These are phyloP conservation scores for Lipomyces lipofer DNA, from an alignment of 805 yeast species.

Conservation along the genomic window DNA sequence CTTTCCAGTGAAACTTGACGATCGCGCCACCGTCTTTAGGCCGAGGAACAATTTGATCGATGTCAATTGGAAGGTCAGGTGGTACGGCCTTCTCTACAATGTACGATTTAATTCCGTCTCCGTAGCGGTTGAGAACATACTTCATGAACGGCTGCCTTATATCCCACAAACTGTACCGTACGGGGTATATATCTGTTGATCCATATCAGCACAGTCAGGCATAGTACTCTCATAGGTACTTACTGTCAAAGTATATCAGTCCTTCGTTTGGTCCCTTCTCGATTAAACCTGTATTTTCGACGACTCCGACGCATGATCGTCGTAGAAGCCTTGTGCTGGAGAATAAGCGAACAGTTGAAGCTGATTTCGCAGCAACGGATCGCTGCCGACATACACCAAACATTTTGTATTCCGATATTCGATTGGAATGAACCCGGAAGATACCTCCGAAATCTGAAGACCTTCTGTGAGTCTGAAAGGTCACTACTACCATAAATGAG, in stretches of 20 bases:
- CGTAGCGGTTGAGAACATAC: slow-evolving; percentile 5
- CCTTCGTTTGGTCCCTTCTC: slow-evolving; percentile 24
- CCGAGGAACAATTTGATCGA: slow-evolving; percentile 67
- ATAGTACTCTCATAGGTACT: not conserved
- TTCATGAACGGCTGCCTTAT: slow-evolving; percentile 18
- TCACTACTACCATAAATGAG: no score
- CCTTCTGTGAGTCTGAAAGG: no score
- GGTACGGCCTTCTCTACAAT: slow-evolving; percentile 34
- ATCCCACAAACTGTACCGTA: slow-evolving; percentile 24
- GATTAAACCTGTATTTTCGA: slow-evolving; percentile 26
- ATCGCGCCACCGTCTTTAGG: slow-evolving; percentile 92
- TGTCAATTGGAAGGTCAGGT: slow-evolving; percentile 39
- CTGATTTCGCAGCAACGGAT: no score
- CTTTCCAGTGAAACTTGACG: slow-evolving; percentile 70
- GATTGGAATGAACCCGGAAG: no score
- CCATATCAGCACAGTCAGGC: slow-evolving; percentile 3
- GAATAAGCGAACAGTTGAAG: no score
- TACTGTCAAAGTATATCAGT: slow-evolving; percentile 32
- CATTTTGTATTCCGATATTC: no score
- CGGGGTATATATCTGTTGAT: slow-evolving; percentile 18
- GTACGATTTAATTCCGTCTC: slow-evolving; percentile 22
- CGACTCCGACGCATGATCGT: no score
- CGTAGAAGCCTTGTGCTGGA: no score
- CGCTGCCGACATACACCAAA: no score
- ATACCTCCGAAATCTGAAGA: no score